Percentiles rank a stretch among this genome's conserved stretches.
These are phyloP conservation scores for Malassezia vespertilionis DNA, from an alignment of 1,284 basidiomycete genomes.

Conservation along the genomic window DNA sequence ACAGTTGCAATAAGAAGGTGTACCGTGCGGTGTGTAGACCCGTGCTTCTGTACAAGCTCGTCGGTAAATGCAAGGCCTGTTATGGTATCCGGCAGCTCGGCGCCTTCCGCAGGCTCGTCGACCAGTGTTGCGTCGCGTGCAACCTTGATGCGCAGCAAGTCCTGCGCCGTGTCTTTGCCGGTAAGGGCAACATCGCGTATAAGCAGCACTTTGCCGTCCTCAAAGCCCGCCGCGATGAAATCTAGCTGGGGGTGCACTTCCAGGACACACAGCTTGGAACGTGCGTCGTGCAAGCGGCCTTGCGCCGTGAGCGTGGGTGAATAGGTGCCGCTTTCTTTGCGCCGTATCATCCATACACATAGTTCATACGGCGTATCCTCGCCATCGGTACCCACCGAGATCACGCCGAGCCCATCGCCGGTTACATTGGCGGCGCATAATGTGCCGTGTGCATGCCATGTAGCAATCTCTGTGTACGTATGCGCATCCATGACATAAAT, in stretches of 20 bases:
- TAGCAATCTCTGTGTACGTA: constrained; percentile 21
- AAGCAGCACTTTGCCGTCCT: constrained; percentile 83
- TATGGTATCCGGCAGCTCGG: constrained; percentile 60
- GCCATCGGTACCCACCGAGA: constrained; percentile 33
- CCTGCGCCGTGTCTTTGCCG: constrained; percentile 18
- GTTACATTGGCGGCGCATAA: constrained; percentile 21
- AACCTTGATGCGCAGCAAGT: constrained; percentile 34
- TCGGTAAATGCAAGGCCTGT: constrained; percentile 72
- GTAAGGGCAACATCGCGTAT: constrained; percentile 62
- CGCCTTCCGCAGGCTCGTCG: constrained; percentile 21
- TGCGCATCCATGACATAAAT: constrained; percentile 30
- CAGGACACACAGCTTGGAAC: not conserved
- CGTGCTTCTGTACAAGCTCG: not conserved
- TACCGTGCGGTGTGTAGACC: constrained; percentile 15
- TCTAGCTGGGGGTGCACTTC: constrained; percentile 69
- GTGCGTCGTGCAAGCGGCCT: not conserved
- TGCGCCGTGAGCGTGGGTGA: constrained; percentile 21
- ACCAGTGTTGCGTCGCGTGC: constrained; percentile 18
- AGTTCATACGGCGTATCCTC: constrained; percentile 27
- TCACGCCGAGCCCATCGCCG: constrained; percentile 24
- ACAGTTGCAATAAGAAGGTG: constrained; percentile 77
- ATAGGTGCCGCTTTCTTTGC: not conserved
- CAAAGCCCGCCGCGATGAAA: constrained; percentile 78
- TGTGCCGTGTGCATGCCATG: constrained; percentile 36
- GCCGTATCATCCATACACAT: constrained; percentile 38